These are phyloP conservation scores for Alternaria sp. DNA, from an alignment of 2,329 filamentous ascomycete species.

Conservation along the genomic window DNA sequence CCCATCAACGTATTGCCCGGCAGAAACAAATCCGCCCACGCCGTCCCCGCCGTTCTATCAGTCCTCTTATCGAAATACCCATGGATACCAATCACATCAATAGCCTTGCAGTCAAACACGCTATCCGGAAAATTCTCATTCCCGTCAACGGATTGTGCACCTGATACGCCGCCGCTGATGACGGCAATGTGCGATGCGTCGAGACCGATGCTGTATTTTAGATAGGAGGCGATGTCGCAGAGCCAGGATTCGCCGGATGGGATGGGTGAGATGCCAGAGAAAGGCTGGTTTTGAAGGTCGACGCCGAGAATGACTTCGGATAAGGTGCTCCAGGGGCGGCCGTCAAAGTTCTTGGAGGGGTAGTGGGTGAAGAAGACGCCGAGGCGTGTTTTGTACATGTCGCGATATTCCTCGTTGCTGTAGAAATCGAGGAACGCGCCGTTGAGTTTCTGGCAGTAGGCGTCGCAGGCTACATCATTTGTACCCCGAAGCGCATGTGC, in stretches of 20 bases:
- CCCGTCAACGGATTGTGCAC: conserved; percentile 29
- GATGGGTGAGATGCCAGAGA: conserved; percentile 44
- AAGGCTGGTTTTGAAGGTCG: conserved; percentile 45
- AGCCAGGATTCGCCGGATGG: conserved; percentile 44
- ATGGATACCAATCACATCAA: conserved; percentile 46
- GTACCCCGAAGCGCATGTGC: conserved; percentile 40
- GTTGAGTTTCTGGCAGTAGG: conserved; percentile 40
- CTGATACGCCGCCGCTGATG: conserved; percentile 45
- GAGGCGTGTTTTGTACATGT: conserved; percentile 41
- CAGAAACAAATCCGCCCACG: conserved; percentile 44
- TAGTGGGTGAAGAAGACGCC: conserved; percentile 46
- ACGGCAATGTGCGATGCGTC: conserved; percentile 40
- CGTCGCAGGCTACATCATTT: conserved; percentile 43
- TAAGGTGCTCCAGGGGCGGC: conserved; percentile 36
- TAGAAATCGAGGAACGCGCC: conserved; percentile 47
- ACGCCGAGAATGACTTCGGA: conserved; percentile 44
- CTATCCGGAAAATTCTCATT: conserved; percentile 42
- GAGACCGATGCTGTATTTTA: conserved; percentile 38
- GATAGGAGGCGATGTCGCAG: conserved; percentile 42
- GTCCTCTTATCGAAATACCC: conserved; percentile 36
- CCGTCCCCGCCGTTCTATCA: conserved; percentile 37
- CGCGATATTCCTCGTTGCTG: conserved; percentile 33
- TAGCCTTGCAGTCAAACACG: conserved; percentile 38
- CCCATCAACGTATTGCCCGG: conserved; percentile 43
- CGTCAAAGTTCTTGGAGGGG: conserved; percentile 42